Percentiles rank a stretch among this genome's conserved stretches.
Evolutionary conservation across 164 flowering plant genomes (phyloP).

Genomic region (Taxillus chinensis): DNA sequence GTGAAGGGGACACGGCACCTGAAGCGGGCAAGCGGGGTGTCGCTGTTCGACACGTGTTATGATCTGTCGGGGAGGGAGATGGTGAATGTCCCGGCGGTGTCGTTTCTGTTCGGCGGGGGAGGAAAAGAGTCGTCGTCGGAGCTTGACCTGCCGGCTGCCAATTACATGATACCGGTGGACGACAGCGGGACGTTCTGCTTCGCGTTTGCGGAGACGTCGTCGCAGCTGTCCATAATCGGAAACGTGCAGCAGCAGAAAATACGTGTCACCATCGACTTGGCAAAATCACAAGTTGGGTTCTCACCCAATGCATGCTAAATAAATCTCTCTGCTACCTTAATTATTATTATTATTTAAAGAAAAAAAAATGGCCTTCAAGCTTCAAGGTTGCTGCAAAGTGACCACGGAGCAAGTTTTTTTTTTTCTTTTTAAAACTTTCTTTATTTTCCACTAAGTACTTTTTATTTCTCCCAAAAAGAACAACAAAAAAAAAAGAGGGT

Average conservation of each 20-base stretch:
- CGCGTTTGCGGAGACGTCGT: conserved; percentile 47
- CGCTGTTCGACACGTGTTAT: conserved; percentile 92
- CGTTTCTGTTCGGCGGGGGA: conserved; percentile 59
- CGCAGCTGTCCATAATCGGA: conserved; percentile 47
- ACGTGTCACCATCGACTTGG: conserved; percentile 44
- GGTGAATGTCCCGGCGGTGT: conserved; percentile 80
- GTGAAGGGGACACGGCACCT: conserved; percentile 32
- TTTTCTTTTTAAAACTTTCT: too few relatives aligned
- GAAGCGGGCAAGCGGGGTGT: conserved; percentile 33
- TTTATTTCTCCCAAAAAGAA: too few relatives aligned
- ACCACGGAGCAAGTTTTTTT: too few relatives aligned
- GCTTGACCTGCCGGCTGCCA: conserved; percentile 63
- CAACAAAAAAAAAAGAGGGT: too few relatives aligned
- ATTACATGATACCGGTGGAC: conserved; percentile 87
- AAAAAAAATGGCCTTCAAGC: too few relatives aligned
- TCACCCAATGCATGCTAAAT: conserved; percentile 27
- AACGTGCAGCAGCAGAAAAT: conserved; percentile 62
- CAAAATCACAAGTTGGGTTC: conserved; percentile 30
- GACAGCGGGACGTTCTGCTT: conserved; percentile 66
- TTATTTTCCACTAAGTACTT: too few relatives aligned
- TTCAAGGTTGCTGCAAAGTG: too few relatives aligned
- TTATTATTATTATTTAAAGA: background rate
- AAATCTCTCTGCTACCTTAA: background rate
- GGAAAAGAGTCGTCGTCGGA: conserved; percentile 6
- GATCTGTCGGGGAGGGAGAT: conserved; percentile 44